Conservation (phyloP, 1,284 basidiomycete species). For the Puccinia novopanici region DNA sequence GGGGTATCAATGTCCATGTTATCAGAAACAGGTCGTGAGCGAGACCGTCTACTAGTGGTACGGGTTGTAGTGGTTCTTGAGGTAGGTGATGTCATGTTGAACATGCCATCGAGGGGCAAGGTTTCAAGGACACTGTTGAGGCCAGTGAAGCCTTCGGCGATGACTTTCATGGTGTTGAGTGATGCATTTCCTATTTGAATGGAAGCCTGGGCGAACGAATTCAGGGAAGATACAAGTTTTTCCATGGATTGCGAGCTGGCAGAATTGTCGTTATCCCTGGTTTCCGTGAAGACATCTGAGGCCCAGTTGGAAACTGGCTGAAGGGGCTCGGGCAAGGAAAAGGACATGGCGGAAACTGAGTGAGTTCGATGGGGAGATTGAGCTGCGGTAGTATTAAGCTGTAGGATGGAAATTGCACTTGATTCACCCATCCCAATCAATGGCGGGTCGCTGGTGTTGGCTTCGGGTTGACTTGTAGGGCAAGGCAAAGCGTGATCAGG, state of each 20-base stretch:
- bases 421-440: background rate
- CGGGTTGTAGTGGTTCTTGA: background rate
- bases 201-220: background rate
- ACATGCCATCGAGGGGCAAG: background rate
- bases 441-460: background rate
- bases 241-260: background rate
- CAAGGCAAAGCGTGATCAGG: no score
- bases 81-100: background rate
- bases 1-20: background rate
- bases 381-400: background rate
- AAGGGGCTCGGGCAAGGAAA: no score
- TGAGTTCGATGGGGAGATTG: background rate
- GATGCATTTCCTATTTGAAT: background rate
- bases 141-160: background rate
- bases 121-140: background rate
- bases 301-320: background rate
- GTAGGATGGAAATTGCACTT: background rate
- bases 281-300: background rate
- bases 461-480: no score
- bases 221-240: no score
- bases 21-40: background rate
- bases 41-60: no score
- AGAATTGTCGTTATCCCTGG: background rate
- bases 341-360: no score
- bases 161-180: background rate